Evolutionary conservation across 345 rosid genomes (phyloP).

Genomic region (Syzygium oleosum): DNA sequence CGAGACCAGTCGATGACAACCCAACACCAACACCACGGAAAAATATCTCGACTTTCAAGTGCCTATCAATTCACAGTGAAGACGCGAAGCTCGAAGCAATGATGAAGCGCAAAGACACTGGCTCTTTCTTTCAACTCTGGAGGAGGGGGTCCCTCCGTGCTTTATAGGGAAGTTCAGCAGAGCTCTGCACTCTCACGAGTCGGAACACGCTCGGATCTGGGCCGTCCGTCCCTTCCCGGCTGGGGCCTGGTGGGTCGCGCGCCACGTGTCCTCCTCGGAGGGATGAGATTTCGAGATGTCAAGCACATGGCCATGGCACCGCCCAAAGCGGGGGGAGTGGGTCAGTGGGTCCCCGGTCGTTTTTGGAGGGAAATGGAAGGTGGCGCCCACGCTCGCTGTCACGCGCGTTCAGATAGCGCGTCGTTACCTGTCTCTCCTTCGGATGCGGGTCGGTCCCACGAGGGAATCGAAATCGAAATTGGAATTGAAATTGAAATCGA

Average conservation of each 20-base stretch:
- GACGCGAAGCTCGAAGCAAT: neutral
- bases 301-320: neutral
- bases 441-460: too few relatives aligned
- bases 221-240: neutral
- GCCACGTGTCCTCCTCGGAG: neutral
- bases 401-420: neutral
- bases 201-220: neutral
- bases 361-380: neutral
- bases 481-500: too few relatives aligned
- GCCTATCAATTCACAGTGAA: neutral
- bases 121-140: accelerated
- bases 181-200: neutral
- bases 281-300: neutral
- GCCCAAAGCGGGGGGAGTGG: neutral
- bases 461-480: too few relatives aligned
- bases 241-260: neutral
- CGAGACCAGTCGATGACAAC: neutral
- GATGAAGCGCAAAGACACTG: neutral
- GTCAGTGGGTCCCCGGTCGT: neutral
- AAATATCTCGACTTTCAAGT: neutral
- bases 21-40: neutral
- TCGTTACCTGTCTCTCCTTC: too few relatives aligned
- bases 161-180: neutral
- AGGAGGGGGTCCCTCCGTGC: neutral
- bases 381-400: neutral